Percentiles rank a stretch among this genome's conserved stretches.
Evolutionary conservation across 768 basidiomycete species (phyloP).

Genomic region (Hypholoma fasciculare): DNA sequence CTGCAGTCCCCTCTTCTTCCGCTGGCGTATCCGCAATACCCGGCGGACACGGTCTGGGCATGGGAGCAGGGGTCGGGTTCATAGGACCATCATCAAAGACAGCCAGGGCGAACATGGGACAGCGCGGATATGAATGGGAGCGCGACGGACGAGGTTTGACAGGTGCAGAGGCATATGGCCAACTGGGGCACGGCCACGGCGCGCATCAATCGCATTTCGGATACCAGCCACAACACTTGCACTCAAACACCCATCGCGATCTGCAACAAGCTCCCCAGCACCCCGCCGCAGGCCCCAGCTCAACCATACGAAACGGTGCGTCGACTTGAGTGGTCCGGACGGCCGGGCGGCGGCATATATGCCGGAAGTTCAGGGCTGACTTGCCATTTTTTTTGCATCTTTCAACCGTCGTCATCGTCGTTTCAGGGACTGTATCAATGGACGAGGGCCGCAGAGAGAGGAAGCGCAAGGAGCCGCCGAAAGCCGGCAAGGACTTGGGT

Average conservation of each 20-base stretch:
- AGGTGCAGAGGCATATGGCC: constrained; percentile 2
- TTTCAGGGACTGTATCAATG: constrained; percentile 13
- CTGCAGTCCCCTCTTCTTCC: constrained; percentile 12
- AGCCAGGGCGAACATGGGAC: background rate
- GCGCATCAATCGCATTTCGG: constrained; percentile 4
- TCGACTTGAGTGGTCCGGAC: background rate
- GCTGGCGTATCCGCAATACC: constrained; percentile 1
- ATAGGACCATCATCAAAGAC: constrained; percentile 2
- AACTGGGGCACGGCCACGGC: constrained; percentile 4
- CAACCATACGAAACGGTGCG: constrained; percentile 17
- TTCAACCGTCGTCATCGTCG: constrained; percentile 4
- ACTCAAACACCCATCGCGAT: constrained; percentile 2
- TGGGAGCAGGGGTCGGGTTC: constrained; percentile 7
- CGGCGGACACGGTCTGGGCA: constrained; percentile 10
- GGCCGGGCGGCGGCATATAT: background rate
- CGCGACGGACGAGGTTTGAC: background rate
- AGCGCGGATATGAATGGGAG: background rate
- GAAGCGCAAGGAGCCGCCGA: constrained; percentile 69
- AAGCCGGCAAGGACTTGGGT: constrained; percentile 69
- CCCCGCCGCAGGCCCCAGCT: constrained; percentile 9
- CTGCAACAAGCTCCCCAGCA: background rate
- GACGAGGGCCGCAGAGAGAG: constrained; percentile 60
- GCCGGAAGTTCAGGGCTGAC: constrained; percentile 9
- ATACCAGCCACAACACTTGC: constrained; percentile 8
- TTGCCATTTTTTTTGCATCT: constrained; percentile 1